phyloP scores from a whole-genome alignment of 208 protist genomes.

The Trypanosoma rangeli region DNA sequence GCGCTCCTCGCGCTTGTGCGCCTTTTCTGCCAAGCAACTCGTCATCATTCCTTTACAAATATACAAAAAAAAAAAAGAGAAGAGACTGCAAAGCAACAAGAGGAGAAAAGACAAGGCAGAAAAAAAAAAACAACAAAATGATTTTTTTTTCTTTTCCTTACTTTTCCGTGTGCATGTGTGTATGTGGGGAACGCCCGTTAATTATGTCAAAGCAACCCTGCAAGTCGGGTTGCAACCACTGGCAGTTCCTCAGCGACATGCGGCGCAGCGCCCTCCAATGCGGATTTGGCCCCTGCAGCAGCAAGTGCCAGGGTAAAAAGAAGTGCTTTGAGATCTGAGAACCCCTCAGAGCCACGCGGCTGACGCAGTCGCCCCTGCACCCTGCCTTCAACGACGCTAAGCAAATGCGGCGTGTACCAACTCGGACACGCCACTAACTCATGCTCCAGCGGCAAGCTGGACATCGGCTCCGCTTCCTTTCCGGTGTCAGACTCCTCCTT shows the following conservation, averaged over 20 bases:
- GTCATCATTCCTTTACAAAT: constrained; percentile 6
- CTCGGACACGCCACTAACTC: constrained; percentile 20
- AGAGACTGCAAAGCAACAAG: neutral
- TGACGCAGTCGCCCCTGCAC: constrained; percentile 31
- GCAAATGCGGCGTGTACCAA: constrained; percentile 36
- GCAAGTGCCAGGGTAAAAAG: constrained; percentile 56
- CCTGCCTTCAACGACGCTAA: constrained; percentile 30
- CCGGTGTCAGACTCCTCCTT: neutral
- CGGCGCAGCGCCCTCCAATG: constrained; percentile 17
- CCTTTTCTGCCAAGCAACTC: neutral
- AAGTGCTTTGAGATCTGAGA: constrained; percentile 43
- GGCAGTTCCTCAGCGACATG: constrained; percentile 54
- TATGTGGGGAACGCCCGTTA: neutral
- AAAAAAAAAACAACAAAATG: constrained; percentile 17
- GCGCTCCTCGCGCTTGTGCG: constrained; percentile 42
- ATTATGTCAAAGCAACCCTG: neutral
- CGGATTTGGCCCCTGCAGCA: constrained; percentile 36
- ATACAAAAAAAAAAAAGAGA: constrained; percentile 1
- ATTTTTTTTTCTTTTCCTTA: neutral
- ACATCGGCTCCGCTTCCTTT: neutral
- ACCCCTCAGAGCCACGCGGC: constrained; percentile 15
- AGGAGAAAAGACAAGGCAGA: neutral
- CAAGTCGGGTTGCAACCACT: constrained; percentile 27
- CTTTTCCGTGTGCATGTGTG: neutral
- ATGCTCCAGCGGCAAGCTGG: neutral